Evolutionary conservation across 169 alveolate genomes (phyloP), one percentile per base, ranked within the genome.

Genomic region (Cryptosporidium canis): DNA sequence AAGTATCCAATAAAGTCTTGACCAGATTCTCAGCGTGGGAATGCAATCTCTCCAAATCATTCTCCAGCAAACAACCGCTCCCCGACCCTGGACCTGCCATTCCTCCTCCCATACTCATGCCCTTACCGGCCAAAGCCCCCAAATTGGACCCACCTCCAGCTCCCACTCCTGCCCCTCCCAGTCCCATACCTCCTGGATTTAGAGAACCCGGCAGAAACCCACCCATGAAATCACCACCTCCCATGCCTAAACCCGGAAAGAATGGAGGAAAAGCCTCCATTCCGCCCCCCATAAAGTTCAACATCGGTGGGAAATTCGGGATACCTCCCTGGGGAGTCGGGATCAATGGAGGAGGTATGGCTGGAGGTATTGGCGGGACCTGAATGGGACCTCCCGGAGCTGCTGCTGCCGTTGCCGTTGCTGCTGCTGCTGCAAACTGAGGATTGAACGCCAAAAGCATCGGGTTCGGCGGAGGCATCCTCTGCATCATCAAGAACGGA

Each of bases 11-110:
- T 58, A 77, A 37, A 35, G 87, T 77, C 65, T 77, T 77, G 24
- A 77, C 87, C 14, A 77, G 66, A 77, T 65, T 77, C 44, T 77
- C 87, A 37, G 87, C 87, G 29, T 77, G 87, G 58, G 65, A 55
- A 39, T 77, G 87, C 5, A 77, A 29, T 77, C 72, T 35, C n/a
- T 77, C 87, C 7, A 77, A 31, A 41, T 77, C 87, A 61, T 58
- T 41, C 21, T 77, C 87, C 47, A 58, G 11, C 16, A 77, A 70
- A n/a, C 53, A 67, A 1, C 31, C 39, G 9, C 67, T 33, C 8
- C 47, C 45, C 1, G 31, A 27, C 18, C 56, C 43, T 66, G 56
- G 8, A 18, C 47, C 56, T n/a, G 41, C 39, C 21, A 70, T 70
- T 51, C 66, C 67, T 11, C 63, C 58, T 48, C 58, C 63, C n/a